Percentiles rank a stretch among this genome's conserved stretches.
These are phyloP conservation scores for Gardenia jasminoides DNA, from an alignment of 257 asterid species.

Conservation along the genomic window DNA sequence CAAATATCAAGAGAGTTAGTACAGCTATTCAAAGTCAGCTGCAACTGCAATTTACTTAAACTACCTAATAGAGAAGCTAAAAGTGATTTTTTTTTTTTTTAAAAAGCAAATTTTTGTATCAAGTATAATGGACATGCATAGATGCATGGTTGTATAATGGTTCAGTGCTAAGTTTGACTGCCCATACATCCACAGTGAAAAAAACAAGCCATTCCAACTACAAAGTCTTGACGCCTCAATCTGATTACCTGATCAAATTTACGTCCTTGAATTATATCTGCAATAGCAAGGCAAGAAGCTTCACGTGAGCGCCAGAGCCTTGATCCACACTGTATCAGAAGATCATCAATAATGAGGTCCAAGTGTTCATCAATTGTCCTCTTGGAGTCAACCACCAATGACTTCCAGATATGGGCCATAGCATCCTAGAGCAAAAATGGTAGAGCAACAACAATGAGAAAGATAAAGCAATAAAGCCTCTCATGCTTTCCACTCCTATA, in stretches of 20 bases:
- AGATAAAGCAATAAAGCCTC: conserved; percentile 6
- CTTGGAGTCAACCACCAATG: conserved; percentile 83
- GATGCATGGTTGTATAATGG: too few species aligned
- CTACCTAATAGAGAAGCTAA: too few species aligned
- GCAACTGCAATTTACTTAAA: neutral
- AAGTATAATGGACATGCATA: too few species aligned
- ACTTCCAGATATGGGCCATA: conserved; percentile 95
- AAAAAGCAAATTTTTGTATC: too few species aligned
- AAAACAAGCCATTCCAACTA: neutral
- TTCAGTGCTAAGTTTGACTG: too few species aligned
- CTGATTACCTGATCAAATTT: conserved; percentile 76
- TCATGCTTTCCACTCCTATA: neutral
- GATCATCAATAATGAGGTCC: conserved; percentile 79
- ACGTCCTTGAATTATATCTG: conserved; percentile 94
- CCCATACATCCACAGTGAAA: too few species aligned
- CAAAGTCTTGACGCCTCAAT: neutral
- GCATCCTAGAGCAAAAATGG: conserved; percentile 71
- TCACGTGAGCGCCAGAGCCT: conserved; percentile 99
- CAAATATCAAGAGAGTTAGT: neutral
- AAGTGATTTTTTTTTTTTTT: too few species aligned
- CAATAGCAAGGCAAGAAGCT: conserved; percentile 97
- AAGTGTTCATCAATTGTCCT: conserved; percentile 84
- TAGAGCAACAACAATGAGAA: conserved; percentile 17
- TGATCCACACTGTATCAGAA: conserved; percentile 86
- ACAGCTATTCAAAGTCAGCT: neutral